A percentile compares a stretch with the other conserved stretches of the same genome.
phyloP scores from a whole-genome alignment of 352 stramenopile species.

The Pythium dissimile region DNA sequence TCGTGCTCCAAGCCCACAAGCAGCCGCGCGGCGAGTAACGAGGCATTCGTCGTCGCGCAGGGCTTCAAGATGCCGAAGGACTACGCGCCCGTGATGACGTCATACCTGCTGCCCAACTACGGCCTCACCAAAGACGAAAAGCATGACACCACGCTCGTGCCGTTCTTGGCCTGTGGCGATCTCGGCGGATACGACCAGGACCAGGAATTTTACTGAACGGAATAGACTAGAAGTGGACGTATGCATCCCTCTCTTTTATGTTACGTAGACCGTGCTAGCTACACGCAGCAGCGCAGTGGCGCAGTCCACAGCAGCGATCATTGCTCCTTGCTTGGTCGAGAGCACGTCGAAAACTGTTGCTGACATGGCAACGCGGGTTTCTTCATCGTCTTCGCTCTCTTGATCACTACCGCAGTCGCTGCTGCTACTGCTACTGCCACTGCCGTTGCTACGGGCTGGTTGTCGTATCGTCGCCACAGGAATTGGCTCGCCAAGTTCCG shows the following conservation, averaged over 20 bases:
- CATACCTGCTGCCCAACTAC: conserved; percentile 66
- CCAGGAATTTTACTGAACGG: conserved; percentile 37
- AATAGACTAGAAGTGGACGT: conserved; percentile 25
- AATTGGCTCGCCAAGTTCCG: conserved; percentile 8
- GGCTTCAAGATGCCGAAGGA: conserved; percentile 82
- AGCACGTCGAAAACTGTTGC: conserved; percentile 45
- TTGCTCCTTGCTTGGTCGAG: conserved; percentile 35
- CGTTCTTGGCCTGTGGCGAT: conserved; percentile 92
- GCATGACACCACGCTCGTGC: conserved; percentile 73
- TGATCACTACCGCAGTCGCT: conserved; percentile 5
- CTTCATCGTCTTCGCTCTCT: background rate
- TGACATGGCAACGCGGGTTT: conserved; percentile 18
- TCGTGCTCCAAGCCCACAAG: conserved; percentile 96
- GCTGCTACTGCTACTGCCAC: background rate
- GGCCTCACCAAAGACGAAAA: conserved; percentile 39
- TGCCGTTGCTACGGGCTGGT: background rate
- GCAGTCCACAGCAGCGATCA: conserved; percentile 43
- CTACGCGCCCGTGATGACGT: conserved; percentile 88
- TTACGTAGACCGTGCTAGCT: conserved; percentile 28
- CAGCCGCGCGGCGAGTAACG: conserved; percentile 94
- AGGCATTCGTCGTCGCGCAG: conserved; percentile 96
- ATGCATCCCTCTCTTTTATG: background rate
- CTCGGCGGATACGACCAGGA: conserved; percentile 88
- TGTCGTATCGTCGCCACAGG: conserved; percentile 20
- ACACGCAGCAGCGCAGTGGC: conserved; percentile 36